Percentiles rank a stretch among this genome's conserved stretches.
These are phyloP conservation scores for Penicillium sp. DNA, from an alignment of 2,329 filamentous ascomycete genomes.

Conservation along the genomic window DNA sequence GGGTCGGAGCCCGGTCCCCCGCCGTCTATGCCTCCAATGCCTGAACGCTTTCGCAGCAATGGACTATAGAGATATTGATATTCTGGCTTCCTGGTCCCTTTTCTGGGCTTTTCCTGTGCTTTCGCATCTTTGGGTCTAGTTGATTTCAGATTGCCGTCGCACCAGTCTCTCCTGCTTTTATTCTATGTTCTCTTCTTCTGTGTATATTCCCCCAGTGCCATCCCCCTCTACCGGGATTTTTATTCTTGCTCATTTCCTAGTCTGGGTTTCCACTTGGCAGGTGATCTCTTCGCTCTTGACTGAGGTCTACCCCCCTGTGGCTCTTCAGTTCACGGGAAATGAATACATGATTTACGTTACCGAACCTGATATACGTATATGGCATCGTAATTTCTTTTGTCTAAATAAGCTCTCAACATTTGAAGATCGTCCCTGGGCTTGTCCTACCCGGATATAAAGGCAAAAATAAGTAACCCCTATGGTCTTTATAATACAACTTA, in stretches of 20 bases:
- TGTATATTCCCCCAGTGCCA: constrained; percentile 18
- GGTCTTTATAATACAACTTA: not conserved
- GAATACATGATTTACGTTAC: not conserved
- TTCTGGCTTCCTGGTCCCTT: not conserved
- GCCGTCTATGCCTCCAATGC: constrained; percentile 36
- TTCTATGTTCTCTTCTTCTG: not conserved
- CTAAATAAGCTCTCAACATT: not conserved
- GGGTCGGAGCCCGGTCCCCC: constrained; percentile 21
- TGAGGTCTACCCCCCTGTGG: not conserved
- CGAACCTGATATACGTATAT: not conserved
- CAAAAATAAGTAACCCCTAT: not conserved
- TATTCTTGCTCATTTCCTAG: not conserved
- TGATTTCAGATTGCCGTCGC: not conserved
- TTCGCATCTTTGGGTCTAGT: not conserved
- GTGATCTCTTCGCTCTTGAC: not conserved
- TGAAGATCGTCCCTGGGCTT: not conserved
- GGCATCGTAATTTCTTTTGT: not conserved
- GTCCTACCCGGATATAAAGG: not conserved
- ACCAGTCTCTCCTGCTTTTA: not conserved
- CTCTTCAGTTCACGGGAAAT: not conserved
- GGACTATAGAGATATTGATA: constrained; percentile 15
- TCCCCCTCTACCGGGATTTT: not conserved
- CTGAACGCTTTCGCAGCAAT: constrained; percentile 28
- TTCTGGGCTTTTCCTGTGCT: not conserved
- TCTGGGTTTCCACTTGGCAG: not conserved